Evolutionary conservation across 1,284 basidiomycete species (phyloP).

Genomic region (Leccinum variabile): DNA sequence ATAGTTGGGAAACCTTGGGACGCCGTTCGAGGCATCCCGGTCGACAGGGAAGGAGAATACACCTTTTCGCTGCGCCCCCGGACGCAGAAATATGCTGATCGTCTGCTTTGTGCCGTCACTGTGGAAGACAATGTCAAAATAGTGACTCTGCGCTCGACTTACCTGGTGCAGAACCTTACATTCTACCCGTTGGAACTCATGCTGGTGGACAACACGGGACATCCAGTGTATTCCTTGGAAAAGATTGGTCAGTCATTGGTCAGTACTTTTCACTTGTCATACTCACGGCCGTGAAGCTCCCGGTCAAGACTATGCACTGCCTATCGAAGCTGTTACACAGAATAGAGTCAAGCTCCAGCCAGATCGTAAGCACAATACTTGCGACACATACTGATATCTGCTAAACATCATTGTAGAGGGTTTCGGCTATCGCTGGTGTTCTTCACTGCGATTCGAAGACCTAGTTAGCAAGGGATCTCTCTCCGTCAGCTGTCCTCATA

Average conservation of each 20-base stretch:
- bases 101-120: conserved; percentile 88
- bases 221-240: conserved; percentile 78
- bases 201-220: conserved; percentile 83
- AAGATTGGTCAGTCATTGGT: conserved; percentile 67
- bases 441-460: conserved; percentile 91
- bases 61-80: conserved; percentile 85
- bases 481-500: conserved; percentile 85
- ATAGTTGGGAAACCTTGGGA: conserved; percentile 93
- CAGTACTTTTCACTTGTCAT: background rate
- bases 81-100: conserved; percentile 73
- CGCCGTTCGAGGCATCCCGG: conserved; percentile 83
- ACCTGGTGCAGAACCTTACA: conserved; percentile 91
- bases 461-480: conserved; percentile 77
- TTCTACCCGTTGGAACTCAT: conserved; percentile 93
- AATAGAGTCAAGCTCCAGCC: conserved; percentile 88
- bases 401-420: conserved; percentile 59
- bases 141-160: conserved; percentile 93
- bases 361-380: conserved; percentile 65
- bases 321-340: conserved; percentile 88
- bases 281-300: conserved; percentile 50
- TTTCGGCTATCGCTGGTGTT: conserved; percentile 93
- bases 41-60: conserved; percentile 94
- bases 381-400: conserved; percentile 11
- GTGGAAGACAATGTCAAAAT: conserved; percentile 94
- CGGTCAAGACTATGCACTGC: conserved; percentile 87